Percentiles rank a stretch among this genome's conserved stretches.
phyloP scores from a whole-genome alignment of 2,329 filamentous ascomycete genomes.

The Pseudogymnoascus sp. region DNA sequence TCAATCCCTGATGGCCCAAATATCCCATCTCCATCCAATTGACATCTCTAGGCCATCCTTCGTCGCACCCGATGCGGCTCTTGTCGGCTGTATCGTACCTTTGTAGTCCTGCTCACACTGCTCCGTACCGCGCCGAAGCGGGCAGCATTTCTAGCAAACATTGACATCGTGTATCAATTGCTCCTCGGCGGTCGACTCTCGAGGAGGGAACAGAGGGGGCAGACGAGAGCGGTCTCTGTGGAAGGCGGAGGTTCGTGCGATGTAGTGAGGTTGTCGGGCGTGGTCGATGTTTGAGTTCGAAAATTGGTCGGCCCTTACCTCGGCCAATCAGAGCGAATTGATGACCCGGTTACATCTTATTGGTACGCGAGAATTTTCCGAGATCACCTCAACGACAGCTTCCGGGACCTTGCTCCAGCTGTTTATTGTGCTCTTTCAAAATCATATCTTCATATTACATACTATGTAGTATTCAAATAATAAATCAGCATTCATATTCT shows the following conservation, averaged over 20 bases:
- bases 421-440: background rate
- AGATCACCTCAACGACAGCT: slow-evolving; percentile 5
- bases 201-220: slow-evolving; percentile 8
- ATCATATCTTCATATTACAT: background rate
- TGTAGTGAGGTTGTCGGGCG: slow-evolving; percentile 9
- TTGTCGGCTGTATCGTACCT: slow-evolving; percentile 10
- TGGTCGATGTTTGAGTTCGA: slow-evolving; percentile 8
- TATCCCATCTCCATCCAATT: slow-evolving; percentile 1
- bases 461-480: background rate
- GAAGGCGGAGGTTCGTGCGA: slow-evolving; percentile 1
- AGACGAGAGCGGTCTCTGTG: slow-evolving; percentile 7
- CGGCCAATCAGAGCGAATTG: slow-evolving; percentile 9
- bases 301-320: slow-evolving; percentile 8
- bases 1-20: slow-evolving; percentile 10
- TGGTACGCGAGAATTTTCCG: slow-evolving; percentile 4
- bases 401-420: background rate
- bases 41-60: background rate
- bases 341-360: slow-evolving; percentile 9
- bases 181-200: slow-evolving; percentile 7
- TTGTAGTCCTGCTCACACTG: slow-evolving; percentile 10
- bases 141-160: slow-evolving; percentile 10
- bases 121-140: slow-evolving; percentile 10
- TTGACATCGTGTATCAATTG: slow-evolving; percentile 9
- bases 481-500: background rate
- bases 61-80: slow-evolving; percentile 9